Evolutionary conservation across 306 rosid species (phyloP).

Genomic region (Rosa lucieae): DNA sequence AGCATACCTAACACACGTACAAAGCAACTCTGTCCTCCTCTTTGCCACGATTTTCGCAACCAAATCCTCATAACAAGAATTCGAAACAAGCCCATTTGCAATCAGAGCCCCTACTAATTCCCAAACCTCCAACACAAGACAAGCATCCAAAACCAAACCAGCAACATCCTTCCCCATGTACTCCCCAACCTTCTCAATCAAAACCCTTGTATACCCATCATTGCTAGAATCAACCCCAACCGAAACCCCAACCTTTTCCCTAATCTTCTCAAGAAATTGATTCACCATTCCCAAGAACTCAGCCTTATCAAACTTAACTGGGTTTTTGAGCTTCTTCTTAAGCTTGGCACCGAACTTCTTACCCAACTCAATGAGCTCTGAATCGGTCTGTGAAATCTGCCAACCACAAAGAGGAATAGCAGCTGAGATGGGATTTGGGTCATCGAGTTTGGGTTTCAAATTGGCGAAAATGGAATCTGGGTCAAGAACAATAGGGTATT

Average conservation of each 20-base stretch:
- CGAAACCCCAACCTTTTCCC: conserved; percentile 39
- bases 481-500: conserved; percentile 67
- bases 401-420: conserved; percentile 56
- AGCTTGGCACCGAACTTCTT: conserved; percentile 52
- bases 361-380: conserved; percentile 47
- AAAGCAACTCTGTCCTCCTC: conserved; percentile 61
- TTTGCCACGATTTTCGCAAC: conserved; percentile 46
- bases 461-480: conserved; percentile 47
- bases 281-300: conserved; percentile 51
- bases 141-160: conserved; percentile 61
- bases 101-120: conserved; percentile 65
- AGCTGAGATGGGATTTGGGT: conserved; percentile 33
- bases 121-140: conserved; percentile 70
- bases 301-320: conserved; percentile 32
- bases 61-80: conserved; percentile 48
- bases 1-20: conserved; percentile 63
- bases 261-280: conserved; percentile 51
- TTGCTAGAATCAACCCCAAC: conserved; percentile 37
- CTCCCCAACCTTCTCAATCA: conserved; percentile 50
- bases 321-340: conserved; percentile 41
- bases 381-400: conserved; percentile 53
- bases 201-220: conserved; percentile 31
- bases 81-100: conserved; percentile 48
- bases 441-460: conserved; percentile 47
- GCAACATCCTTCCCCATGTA: conserved; percentile 50